Base-by-base conservation (phyloP, 805 yeast species). In the Ogataea populi-albae region DNA sequence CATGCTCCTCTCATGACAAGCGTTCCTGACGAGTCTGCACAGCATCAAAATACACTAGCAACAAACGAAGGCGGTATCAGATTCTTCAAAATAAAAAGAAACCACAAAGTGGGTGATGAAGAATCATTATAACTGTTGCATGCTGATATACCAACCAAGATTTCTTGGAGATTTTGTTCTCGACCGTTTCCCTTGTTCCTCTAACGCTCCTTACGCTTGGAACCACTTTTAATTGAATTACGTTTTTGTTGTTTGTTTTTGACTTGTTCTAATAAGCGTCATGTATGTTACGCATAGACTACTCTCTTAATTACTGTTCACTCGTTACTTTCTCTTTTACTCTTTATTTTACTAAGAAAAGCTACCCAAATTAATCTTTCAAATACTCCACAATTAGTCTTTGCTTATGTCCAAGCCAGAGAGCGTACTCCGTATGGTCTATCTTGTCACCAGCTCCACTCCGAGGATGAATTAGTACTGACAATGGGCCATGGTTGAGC, bases 61-160 rank as follows among this genome's bases (percentile, higher is more conserved):
- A 62, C 53, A 16, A 59, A 67, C 38, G 74, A 72, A 38, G 67
- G 72, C 43, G 89, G 89, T 30, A 81, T 83, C 52, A 79, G 85
- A 62, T 83, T 82, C 62, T 83, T 82, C 70, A 81, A 79, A 52
- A 79, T 83, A 43, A 79, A 81, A 65, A 79, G 75, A 55, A 69
- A 68, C 38, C 64, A 64, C 45, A 65, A 65, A 45, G 62, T 55
- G 21, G 66, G 57, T 33, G 67, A 65, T 43, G 74, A 69, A 47
- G 63, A 60, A 34, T 57, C 61, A 16, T 15, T 27, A 27, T 16
- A 27, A 16, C 21, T 8, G 9, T 14, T 8, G 30, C 19, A 16
- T 17, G 21, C 30, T 8, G 10, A 25, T 11, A 22, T 22, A 22
- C 23, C 9, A n/a, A n/a, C n/a, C n/a, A n/a, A n/a, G n/a, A n/a